Evolutionary conservation across 331 rosid species (phyloP).

Genomic region (Malus hybrid): DNA sequence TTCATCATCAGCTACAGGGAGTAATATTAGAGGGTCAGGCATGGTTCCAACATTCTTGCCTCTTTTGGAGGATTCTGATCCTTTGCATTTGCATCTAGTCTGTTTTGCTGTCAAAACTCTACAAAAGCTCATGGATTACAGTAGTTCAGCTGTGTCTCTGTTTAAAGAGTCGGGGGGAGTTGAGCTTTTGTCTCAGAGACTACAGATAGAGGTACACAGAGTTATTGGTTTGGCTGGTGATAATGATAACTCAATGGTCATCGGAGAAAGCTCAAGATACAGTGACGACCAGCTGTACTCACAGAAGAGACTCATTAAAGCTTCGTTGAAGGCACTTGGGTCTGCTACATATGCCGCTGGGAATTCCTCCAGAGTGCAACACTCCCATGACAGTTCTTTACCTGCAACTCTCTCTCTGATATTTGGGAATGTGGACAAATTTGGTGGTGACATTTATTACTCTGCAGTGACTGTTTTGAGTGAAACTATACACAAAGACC

Average conservation of each 20-base stretch:
- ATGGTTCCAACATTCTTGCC: constrained; percentile 99
- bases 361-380: constrained; percentile 63
- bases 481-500: constrained; percentile 97
- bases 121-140: constrained; percentile 96
- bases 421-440: constrained; percentile 66
- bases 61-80: constrained; percentile 70
- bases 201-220: constrained; percentile 76
- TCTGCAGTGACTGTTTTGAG: constrained; percentile 98
- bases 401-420: constrained; percentile 66
- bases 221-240: constrained; percentile 60
- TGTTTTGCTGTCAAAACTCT: constrained; percentile 94
- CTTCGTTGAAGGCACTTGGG: constrained; percentile 91
- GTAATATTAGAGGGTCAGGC: constrained; percentile 88
- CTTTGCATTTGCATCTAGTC: constrained; percentile 80
- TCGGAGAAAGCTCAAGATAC: constrained; percentile 69
- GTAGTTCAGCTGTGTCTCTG: constrained; percentile 90
- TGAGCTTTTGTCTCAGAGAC: constrained; percentile 89
- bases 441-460: constrained; percentile 96
- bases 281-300: constrained; percentile 61
- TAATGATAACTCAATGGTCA: constrained; percentile 39
- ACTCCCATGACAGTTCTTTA: constrained; percentile 61
- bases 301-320: constrained; percentile 87
- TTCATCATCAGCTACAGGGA: constrained; percentile 92
- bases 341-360: constrained; percentile 89
- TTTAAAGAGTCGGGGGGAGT: constrained; percentile 94